Evolutionary conservation across 2,329 filamentous ascomycete species (phyloP).

Genomic region (Ophiocordyceps polyrhachis-furcata): DNA sequence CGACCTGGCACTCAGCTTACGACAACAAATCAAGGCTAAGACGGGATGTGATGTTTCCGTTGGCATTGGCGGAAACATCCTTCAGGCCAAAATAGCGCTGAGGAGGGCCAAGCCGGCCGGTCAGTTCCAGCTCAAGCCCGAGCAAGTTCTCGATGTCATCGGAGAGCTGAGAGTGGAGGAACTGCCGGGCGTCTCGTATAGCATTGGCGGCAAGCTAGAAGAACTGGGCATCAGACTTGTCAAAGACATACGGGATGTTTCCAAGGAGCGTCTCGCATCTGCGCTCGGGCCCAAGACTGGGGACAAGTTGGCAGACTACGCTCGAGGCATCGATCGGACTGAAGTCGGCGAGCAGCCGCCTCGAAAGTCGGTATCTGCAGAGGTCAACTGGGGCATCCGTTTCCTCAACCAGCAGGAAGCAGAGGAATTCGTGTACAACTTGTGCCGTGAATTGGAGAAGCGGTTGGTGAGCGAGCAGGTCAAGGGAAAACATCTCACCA

Average conservation of each 20-base stretch:
- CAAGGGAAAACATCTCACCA: slow-evolving; percentile 70
- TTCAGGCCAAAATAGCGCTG: slow-evolving; percentile 79
- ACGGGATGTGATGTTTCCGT: slow-evolving; percentile 83
- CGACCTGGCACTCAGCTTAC: slow-evolving; percentile 43
- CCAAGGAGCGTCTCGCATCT: slow-evolving; percentile 56
- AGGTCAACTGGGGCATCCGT: slow-evolving; percentile 95
- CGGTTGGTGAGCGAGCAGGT: slow-evolving; percentile 68
- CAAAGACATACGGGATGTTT: slow-evolving; percentile 60
- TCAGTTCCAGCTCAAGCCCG: slow-evolving; percentile 72
- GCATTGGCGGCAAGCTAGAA: slow-evolving; percentile 72
- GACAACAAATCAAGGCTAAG: slow-evolving; percentile 49
- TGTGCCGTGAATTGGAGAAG: slow-evolving; percentile 70
- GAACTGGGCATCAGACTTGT: slow-evolving; percentile 70
- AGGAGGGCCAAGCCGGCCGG: slow-evolving; percentile 88
- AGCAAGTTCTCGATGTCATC: slow-evolving; percentile 59
- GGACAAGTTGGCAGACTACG: slow-evolving; percentile 76
- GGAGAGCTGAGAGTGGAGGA: slow-evolving; percentile 60
- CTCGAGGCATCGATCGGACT: slow-evolving; percentile 66
- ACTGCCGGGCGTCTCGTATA: slow-evolving; percentile 82
- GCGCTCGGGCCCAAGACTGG: slow-evolving; percentile 81
- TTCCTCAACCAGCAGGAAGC: slow-evolving; percentile 86
- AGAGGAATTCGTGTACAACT: slow-evolving; percentile 72
- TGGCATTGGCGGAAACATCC: slow-evolving; percentile 77
- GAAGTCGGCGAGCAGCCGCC: slow-evolving; percentile 75
- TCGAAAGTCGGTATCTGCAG: slow-evolving; percentile 87